These are phyloP conservation scores for Beverwykella pulmonaria DNA, from an alignment of 495 filamentous ascomycete genomes.

Conservation along the genomic window DNA sequence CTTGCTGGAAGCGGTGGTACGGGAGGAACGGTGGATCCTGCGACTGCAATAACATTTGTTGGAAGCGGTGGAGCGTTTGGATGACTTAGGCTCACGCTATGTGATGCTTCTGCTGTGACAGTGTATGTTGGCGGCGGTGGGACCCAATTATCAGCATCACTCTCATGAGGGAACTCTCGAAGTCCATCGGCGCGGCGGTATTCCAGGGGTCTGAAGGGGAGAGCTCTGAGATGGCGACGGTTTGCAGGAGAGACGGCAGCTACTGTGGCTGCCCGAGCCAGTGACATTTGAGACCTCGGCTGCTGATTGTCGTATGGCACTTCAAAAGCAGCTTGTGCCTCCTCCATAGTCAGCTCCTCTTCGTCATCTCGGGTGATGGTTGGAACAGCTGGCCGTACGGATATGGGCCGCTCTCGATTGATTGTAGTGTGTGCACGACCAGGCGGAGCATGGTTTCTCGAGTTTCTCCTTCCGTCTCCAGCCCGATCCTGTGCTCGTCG, in stretches of 20 bases:
- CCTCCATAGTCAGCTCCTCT: slow-evolving; percentile 29
- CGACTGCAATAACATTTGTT: neutral
- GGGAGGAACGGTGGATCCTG: slow-evolving; percentile 16
- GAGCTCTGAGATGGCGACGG: slow-evolving; percentile 39
- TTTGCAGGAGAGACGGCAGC: slow-evolving; percentile 39
- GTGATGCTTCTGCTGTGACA: slow-evolving; percentile 59
- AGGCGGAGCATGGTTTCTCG: slow-evolving; percentile 7
- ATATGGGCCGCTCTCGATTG: slow-evolving; percentile 23
- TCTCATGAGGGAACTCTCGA: slow-evolving; percentile 77
- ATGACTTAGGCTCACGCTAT: slow-evolving; percentile 33
- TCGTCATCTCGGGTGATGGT: slow-evolving; percentile 23
- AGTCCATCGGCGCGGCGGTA: slow-evolving; percentile 65
- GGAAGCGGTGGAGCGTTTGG: slow-evolving; percentile 17
- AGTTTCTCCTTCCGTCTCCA: slow-evolving; percentile 13
- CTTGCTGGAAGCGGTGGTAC: slow-evolving; percentile 26
- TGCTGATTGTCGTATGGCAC: slow-evolving; percentile 38
- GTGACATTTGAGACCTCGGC: slow-evolving; percentile 37
- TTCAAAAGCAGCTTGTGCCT: slow-evolving; percentile 38
- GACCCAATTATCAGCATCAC: slow-evolving; percentile 90
- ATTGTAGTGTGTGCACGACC: slow-evolving; percentile 28
- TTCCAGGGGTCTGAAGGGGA: slow-evolving; percentile 39
- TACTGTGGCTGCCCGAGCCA: slow-evolving; percentile 39
- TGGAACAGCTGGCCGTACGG: slow-evolving; percentile 13
- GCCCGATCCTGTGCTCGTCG: slow-evolving; percentile 23
- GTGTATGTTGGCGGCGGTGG: slow-evolving; percentile 89